Evolutionary conservation across 495 filamentous ascomycete species (phyloP), one percentile per base, ranked within the genome.

Genomic region (Neurospora cerealis): DNA sequence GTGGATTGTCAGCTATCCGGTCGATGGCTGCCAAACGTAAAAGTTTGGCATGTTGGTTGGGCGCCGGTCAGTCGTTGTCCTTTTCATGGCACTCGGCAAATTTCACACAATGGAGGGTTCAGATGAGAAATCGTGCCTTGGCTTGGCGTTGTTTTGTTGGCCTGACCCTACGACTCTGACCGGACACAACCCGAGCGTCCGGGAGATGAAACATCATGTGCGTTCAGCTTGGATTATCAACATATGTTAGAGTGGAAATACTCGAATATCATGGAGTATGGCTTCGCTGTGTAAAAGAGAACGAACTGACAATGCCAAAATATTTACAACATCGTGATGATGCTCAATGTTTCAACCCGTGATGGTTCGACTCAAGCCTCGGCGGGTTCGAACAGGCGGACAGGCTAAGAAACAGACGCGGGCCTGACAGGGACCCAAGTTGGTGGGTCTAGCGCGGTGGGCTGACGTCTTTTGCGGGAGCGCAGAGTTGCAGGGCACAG

Each of bases 401-500:
- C 54, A 32, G 48, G 48, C 48, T 66, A 66, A 66, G 54, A 66
- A 66, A 34, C 54, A 66, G 54, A 66, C 54, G 54, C 54, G 54
- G 54, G 54, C 54, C 54, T 34, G 24, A 66, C 54, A 66, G 54
- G 40, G 42, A 10, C 38, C 4, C 5, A 19, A 41, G 24, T 76
- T 75, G 75, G 79, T 81, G 73, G 36, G 7, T 36, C n/a, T 71
- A 81, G 72, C 37, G 73, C 54, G 54, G 75, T 72, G 76, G 75
- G 79, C 79, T 81, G 78, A 78, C 75, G 72, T 76, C 73, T 71
- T 66, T 34, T 34, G 28, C 54, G 54, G 48, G 54, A 66, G 54
- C 24, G 54, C 54, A 66, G 54, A 34, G 54, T 66, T 66, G 54
- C 54, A 66, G 54, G 54, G 54, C 54, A 60, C 48, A 62, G 54